Conservation (phyloP, 2,329 filamentous ascomycete species). For the Byssothecium circinans region DNA sequence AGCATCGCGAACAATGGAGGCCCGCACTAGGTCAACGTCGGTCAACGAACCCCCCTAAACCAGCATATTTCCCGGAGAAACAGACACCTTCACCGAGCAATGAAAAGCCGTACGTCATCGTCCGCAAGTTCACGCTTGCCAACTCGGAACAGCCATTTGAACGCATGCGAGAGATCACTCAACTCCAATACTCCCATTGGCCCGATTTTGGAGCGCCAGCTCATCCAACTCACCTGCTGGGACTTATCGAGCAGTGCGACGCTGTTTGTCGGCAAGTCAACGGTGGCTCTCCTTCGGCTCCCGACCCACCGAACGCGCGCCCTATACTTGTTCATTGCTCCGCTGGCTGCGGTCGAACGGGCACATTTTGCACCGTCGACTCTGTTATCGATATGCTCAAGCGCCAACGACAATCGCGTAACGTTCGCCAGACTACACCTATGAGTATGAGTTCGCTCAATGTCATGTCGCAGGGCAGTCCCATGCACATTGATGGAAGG, state of each 20-base stretch:
- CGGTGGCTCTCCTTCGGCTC: constrained; percentile 58
- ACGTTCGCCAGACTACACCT: constrained; percentile 39
- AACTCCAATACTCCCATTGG: constrained; percentile 95
- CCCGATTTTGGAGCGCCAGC: constrained; percentile 94
- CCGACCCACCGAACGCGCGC: constrained; percentile 55
- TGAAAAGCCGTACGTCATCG: constrained; percentile 74
- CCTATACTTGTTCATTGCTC: constrained; percentile 94
- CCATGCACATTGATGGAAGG: constrained; percentile 7
- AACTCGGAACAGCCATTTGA: constrained; percentile 78
- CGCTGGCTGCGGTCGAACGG: constrained; percentile 91
- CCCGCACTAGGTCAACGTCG: constrained; percentile 39
- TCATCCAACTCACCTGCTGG: constrained; percentile 81
- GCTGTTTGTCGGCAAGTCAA: constrained; percentile 59
- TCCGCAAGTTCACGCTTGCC: constrained; percentile 83
- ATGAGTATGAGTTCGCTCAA: constrained; percentile 47
- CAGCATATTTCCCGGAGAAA: constrained; percentile 33
- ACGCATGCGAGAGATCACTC: constrained; percentile 88
- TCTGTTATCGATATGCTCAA: constrained; percentile 96
- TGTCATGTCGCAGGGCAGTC: constrained; percentile 2
- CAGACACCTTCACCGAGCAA: constrained; percentile 33
- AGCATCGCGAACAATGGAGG: constrained; percentile 40
- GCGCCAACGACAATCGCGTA: constrained; percentile 63
- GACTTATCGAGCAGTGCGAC: constrained; percentile 88
- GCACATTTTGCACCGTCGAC: constrained; percentile 95
- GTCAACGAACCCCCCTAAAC: constrained; percentile 37